phyloP scores from a whole-genome alignment of 495 filamentous ascomycete genomes.

The Staphylotrichum tortipilum region DNA sequence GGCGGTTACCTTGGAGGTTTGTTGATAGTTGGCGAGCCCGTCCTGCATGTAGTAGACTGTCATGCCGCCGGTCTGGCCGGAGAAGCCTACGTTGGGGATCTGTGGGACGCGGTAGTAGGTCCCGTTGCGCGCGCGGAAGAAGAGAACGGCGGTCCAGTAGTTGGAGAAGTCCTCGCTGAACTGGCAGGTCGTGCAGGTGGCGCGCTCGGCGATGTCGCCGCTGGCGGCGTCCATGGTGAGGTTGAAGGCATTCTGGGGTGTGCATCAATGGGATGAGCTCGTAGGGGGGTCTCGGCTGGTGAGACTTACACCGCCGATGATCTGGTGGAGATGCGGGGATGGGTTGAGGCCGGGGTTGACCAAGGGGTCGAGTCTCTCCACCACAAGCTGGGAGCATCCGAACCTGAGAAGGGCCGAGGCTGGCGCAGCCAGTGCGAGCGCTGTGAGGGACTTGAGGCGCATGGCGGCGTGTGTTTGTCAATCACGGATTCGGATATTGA shows the following conservation, averaged over 20 bases:
- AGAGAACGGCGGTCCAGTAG: slow-evolving; percentile 1
- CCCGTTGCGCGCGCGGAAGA: slow-evolving; percentile 1
- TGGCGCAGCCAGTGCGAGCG: background rate
- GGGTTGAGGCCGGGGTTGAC: background rate
- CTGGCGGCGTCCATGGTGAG: background rate
- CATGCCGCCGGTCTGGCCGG: background rate
- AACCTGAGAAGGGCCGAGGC: background rate
- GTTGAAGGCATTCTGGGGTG: background rate
- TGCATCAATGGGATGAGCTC: background rate
- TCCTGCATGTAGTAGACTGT: slow-evolving; percentile 5
- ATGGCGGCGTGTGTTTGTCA: background rate
- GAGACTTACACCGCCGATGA: slow-evolving; percentile 1
- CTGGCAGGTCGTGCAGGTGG: slow-evolving; percentile 1
- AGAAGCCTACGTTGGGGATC: background rate
- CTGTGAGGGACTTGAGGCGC: background rate
- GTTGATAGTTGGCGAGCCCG: slow-evolving; percentile 1
- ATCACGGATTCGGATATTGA: too few relatives aligned
- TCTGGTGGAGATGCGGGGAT: background rate
- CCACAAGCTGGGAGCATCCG: background rate
- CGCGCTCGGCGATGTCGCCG: background rate
- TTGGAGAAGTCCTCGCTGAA: slow-evolving; percentile 2
- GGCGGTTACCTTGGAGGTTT: background rate
- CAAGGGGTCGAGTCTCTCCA: background rate
- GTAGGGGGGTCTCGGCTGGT: background rate
- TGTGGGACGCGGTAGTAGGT: background rate